phyloP scores from a whole-genome alignment of 2,329 filamentous ascomycete species.

The Didymella pinodella region DNA sequence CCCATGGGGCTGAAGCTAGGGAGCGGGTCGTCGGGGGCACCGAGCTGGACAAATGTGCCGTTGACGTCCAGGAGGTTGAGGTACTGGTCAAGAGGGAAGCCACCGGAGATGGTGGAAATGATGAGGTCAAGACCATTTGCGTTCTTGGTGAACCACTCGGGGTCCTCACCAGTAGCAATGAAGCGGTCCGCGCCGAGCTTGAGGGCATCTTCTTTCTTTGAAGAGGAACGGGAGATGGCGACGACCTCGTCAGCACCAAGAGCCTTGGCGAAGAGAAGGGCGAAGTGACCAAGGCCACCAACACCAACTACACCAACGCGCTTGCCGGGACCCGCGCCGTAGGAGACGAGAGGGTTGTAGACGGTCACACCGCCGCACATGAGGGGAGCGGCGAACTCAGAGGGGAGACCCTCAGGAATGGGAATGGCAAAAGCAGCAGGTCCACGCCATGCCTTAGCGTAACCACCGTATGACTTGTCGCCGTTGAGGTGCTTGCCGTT shows the following conservation, averaged over 20 bases:
- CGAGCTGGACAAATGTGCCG: slow-evolving; percentile 71
- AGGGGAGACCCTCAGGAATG: slow-evolving; percentile 75
- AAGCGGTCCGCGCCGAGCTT: slow-evolving; percentile 69
- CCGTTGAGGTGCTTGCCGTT: slow-evolving; percentile 61
- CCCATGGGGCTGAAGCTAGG: slow-evolving; percentile 62
- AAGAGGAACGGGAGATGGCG: slow-evolving; percentile 67
- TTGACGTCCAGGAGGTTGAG: slow-evolving; percentile 66
- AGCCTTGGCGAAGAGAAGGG: slow-evolving; percentile 73
- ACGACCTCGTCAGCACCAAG: slow-evolving; percentile 72
- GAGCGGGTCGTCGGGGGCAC: slow-evolving; percentile 66
- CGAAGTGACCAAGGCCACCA: slow-evolving; percentile 78
- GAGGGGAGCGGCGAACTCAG: slow-evolving; percentile 73
- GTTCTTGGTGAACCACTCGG: slow-evolving; percentile 66
- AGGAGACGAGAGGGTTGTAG: slow-evolving; percentile 77
- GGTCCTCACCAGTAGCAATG: slow-evolving; percentile 66
- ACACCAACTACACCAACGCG: slow-evolving; percentile 78
- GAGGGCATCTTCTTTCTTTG: slow-evolving; percentile 68
- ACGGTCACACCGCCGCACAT: slow-evolving; percentile 83
- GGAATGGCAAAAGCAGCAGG: slow-evolving; percentile 77
- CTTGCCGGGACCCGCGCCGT: slow-evolving; percentile 79
- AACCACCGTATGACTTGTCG: slow-evolving; percentile 70
- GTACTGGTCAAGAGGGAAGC: slow-evolving; percentile 67
- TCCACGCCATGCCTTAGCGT: slow-evolving; percentile 70
- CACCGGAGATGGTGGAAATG: slow-evolving; percentile 64
- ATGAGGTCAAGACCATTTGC: slow-evolving; percentile 64